These are phyloP conservation scores for Exserohilum rostratum DNA, from an alignment of 2,329 filamentous ascomycete species.

Conservation along the genomic window DNA sequence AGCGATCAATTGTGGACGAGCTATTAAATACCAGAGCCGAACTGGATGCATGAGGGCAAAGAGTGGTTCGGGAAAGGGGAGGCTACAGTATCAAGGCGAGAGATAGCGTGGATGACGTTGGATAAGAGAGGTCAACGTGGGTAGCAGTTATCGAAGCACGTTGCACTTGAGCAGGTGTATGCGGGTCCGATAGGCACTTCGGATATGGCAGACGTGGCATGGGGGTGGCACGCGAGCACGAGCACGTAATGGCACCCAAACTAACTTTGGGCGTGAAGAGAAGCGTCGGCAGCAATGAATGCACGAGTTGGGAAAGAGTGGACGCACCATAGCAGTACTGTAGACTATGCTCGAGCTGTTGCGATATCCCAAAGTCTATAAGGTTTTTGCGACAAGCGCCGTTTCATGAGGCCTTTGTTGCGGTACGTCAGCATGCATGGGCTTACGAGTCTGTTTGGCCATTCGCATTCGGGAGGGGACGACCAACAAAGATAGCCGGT, in stretches of 20 bases:
- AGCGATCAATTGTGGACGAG: constrained; percentile 78
- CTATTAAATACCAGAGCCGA: constrained; percentile 58
- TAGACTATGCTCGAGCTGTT: neutral
- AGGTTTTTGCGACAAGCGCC: neutral
- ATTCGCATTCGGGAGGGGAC: constrained; percentile 10
- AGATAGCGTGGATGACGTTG: neutral
- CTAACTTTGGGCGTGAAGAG: neutral
- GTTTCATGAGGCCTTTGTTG: neutral
- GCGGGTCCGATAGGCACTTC: neutral
- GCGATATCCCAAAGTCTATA: neutral
- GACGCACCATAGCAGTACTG: neutral
- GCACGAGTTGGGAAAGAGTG: neutral
- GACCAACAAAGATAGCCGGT: constrained; percentile 19
- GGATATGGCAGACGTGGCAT: neutral
- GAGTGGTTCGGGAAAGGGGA: neutral
- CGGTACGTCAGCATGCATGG: constrained; percentile 23
- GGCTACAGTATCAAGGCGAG: neutral
- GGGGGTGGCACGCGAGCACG: constrained; percentile 2
- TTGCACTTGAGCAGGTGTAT: neutral
- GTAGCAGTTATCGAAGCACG: neutral
- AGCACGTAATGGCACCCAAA: neutral
- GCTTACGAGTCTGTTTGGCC: constrained; percentile 8
- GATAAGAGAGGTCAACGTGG: neutral
- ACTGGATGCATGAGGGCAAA: constrained; percentile 34
- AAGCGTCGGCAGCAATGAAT: neutral